Conservation (phyloP, 352 stramenopile genomes). For the Thraustochytrium sp. region DNA sequence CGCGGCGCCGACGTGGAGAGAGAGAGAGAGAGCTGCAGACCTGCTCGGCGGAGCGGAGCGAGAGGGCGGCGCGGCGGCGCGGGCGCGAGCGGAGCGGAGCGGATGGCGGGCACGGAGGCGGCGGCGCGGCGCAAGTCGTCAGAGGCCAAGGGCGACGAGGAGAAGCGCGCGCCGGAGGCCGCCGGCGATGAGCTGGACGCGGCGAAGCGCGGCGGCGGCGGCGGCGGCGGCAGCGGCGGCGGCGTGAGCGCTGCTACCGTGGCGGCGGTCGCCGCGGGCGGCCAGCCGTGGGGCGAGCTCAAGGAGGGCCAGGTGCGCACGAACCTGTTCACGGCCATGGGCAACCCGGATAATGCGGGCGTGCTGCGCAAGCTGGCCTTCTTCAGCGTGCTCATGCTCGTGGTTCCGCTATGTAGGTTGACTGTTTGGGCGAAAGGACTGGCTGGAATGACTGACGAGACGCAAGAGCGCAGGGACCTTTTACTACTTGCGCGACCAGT, state of each 20-base stretch:
- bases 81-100: too few relatives aligned
- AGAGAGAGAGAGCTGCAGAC: too few relatives aligned
- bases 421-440: not conserved
- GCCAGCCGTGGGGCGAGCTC: too few relatives aligned
- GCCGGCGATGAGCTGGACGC: not conserved
- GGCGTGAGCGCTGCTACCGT: too few relatives aligned
- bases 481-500: not conserved
- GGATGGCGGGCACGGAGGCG: not conserved
- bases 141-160: not conserved
- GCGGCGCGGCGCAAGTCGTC: not conserved
- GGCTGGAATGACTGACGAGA: not conserved
- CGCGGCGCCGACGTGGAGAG: too few relatives aligned
- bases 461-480: not conserved
- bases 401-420: not conserved
- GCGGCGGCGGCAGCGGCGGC: not conserved
- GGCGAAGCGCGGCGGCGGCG: not conserved
- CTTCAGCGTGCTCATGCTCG: conserved; percentile 8
- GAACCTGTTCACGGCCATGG: conserved; percentile 31
- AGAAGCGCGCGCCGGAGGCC: not conserved
- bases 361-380: conserved; percentile 20
- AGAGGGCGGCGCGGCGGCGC: too few relatives aligned
- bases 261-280: too few relatives aligned
- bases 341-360: not conserved
- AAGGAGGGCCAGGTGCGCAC: not conserved
- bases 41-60: too few relatives aligned